Base-by-base conservation (phyloP, 2,329 filamentous ascomycete genomes). In the Verticillium nubilum region DNA sequence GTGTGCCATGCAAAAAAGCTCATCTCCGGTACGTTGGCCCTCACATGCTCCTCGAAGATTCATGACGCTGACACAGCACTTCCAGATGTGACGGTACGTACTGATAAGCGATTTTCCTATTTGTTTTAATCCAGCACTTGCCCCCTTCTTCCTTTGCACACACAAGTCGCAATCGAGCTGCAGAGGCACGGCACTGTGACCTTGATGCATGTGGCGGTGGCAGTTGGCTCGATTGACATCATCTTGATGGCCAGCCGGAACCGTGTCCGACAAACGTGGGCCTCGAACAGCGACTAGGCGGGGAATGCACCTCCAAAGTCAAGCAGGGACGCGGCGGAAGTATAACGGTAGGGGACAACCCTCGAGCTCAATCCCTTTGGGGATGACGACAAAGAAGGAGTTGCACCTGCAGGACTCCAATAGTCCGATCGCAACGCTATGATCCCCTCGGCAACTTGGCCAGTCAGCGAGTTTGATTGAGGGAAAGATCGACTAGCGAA, bases 1-100 rank as follows among this genome's bases (percentile, higher is more conserved):
- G 91, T 71, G 87, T 94, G 65, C 91, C 92, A 61, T 95, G 91
- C 77, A 94, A 94, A 72, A 87, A 86, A 72, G 91, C 91, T 37
- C 91, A 95, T 82, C 81, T 95, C 64, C 80, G 86, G 84, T 87
- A 75, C 70, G 78, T 66, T 60, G n/a, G 42, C 23, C 33, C 53
- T 23, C 25, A 29, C 50, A 5, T 55, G 25, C 12, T 53, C 50
- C 50, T 28, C 7, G 12, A 15, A 28, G 2, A 53, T 28, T 13
- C 50, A 47, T 59, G 61, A 63, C 42, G 56, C 62, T 58, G 57
- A 59, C 53, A 56, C 53, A 31, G 9, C 29, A 31, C 42, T 47
- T 37, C 33, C 63, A 87, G 85, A 73, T 87, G 85, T 71, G 85
- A 87, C 70, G 82, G 85, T 87, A 87, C 69, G 85, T 86, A 72